Conservation (phyloP, 805 yeast genomes). For the Cyberlindnera euphorbiae region DNA sequence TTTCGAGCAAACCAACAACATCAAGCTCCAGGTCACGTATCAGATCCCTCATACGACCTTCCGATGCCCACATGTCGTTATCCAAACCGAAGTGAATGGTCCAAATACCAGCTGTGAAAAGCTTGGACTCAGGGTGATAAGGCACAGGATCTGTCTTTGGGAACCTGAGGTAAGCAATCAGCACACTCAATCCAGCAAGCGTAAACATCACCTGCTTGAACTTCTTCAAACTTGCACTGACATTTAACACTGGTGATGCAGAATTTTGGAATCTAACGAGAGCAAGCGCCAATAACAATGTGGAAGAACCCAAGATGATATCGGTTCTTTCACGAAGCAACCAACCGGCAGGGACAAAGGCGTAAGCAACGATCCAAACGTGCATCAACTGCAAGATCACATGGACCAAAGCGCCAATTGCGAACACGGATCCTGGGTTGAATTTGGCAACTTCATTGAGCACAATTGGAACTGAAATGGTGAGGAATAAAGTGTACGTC, state of each 20-base stretch:
- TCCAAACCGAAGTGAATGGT: slow-evolving; percentile 96
- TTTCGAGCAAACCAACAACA: slow-evolving; percentile 84
- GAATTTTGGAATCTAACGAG: slow-evolving; percentile 26
- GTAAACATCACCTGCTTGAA: slow-evolving; percentile 28
- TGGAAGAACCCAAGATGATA: slow-evolving; percentile 56
- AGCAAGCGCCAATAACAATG: slow-evolving; percentile 49
- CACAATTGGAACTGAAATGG: slow-evolving; percentile 61
- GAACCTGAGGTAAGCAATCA: slow-evolving; percentile 53
- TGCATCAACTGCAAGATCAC: slow-evolving; percentile 67
- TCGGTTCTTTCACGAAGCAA: slow-evolving; percentile 85
- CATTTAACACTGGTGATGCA: slow-evolving; percentile 4
- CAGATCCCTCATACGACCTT: slow-evolving; percentile 80
- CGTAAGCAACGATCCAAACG: slow-evolving; percentile 97
- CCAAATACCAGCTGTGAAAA: slow-evolving; percentile 96
- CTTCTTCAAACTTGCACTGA: slow-evolving; percentile 11
- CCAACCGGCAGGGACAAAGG: slow-evolving; percentile 95
- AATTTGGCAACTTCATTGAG: slow-evolving; percentile 53
- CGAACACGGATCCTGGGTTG: slow-evolving; percentile 51
- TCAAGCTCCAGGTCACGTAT: slow-evolving; percentile 85
- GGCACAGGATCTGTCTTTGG: slow-evolving; percentile 61
- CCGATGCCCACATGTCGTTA: slow-evolving; percentile 97
- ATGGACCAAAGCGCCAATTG: slow-evolving; percentile 43
- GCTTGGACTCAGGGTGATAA: slow-evolving; percentile 58
- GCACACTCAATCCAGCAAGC: slow-evolving; percentile 41
- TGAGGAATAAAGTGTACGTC: slow-evolving; percentile 55